Conservation (phyloP, 1,284 basidiomycete genomes). For the Agaricales sp. region DNA sequence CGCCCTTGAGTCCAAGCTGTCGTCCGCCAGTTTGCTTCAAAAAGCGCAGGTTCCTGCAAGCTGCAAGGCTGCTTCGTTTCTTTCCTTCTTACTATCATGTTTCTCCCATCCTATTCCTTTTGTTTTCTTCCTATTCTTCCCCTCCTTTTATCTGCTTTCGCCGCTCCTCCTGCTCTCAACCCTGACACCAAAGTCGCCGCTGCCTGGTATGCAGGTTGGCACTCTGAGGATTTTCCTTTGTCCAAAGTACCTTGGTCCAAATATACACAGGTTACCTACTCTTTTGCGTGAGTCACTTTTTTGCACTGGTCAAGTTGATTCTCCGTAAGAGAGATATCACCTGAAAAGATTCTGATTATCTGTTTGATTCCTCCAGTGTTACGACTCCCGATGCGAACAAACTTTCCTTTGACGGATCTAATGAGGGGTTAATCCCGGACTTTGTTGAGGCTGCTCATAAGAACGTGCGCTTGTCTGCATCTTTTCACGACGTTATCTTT, state of each 20-base stretch:
- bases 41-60: no score
- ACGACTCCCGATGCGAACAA: constrained; percentile 20
- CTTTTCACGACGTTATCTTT: neutral
- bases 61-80: no score
- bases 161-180: neutral
- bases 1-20: no score
- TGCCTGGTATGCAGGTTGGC: constrained; percentile 23
- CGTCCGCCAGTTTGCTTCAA: no score
- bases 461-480: constrained; percentile 16
- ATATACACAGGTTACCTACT: constrained; percentile 29
- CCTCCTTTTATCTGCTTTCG: neutral
- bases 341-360: neutral
- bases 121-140: neutral
- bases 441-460: constrained; percentile 30
- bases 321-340: neutral
- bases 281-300: constrained; percentile 30
- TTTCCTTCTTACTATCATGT: neutral
- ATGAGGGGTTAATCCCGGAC: constrained; percentile 20
- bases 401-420: constrained; percentile 21
- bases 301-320: neutral
- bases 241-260: constrained; percentile 24
- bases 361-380: constrained; percentile 14
- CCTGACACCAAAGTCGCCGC: constrained; percentile 15
- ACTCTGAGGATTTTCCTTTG: constrained; percentile 17
- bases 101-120: neutral